These are phyloP conservation scores for Plantago ovata DNA, from an alignment of 257 asterid species.

Conservation along the genomic window DNA sequence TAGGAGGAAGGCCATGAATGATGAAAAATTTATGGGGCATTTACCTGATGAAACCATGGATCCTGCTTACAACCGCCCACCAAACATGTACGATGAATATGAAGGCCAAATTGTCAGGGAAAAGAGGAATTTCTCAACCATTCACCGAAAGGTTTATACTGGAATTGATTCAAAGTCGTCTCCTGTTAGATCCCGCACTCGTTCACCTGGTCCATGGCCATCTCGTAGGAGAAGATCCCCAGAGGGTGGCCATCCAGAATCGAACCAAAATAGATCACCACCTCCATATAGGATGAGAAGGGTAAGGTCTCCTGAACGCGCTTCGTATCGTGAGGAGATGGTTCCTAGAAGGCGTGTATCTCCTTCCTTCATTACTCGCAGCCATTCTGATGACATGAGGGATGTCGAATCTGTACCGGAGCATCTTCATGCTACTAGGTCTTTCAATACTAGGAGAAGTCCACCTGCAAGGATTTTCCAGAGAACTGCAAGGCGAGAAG, in stretches of 20 bases:
- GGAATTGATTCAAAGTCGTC: slow-evolving; percentile 71
- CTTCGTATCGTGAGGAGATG: slow-evolving; percentile 63
- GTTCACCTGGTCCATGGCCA: slow-evolving; percentile 73
- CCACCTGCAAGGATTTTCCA: slow-evolving; percentile 43
- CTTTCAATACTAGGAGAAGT: slow-evolving; percentile 51
- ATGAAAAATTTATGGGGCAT: slow-evolving; percentile 49
- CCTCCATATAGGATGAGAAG: slow-evolving; percentile 54
- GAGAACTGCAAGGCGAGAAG: slow-evolving; percentile 51
- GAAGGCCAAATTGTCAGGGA: slow-evolving; percentile 47
- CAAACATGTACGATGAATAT: slow-evolving; percentile 43
- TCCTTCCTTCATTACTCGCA: slow-evolving; percentile 46
- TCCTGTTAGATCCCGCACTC: slow-evolving; percentile 56
- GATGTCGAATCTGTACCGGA: slow-evolving; percentile 55
- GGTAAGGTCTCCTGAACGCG: slow-evolving; percentile 71
- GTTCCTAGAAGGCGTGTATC: slow-evolving; percentile 65
- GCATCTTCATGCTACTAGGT: slow-evolving; percentile 46
- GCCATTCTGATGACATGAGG: slow-evolving; percentile 45
- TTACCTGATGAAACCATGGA: slow-evolving; percentile 45
- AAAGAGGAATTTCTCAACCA: slow-evolving; percentile 44
- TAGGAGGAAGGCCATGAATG: slow-evolving; percentile 48
- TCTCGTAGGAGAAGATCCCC: slow-evolving; percentile 73
- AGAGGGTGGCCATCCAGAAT: slow-evolving; percentile 43
- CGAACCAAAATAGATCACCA: slow-evolving; percentile 55
- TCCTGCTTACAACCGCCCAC: slow-evolving; percentile 42
- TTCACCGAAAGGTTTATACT: slow-evolving; percentile 58